These are phyloP conservation scores for Entonaema liquescens DNA, from an alignment of 495 filamentous ascomycete species.

Conservation along the genomic window DNA sequence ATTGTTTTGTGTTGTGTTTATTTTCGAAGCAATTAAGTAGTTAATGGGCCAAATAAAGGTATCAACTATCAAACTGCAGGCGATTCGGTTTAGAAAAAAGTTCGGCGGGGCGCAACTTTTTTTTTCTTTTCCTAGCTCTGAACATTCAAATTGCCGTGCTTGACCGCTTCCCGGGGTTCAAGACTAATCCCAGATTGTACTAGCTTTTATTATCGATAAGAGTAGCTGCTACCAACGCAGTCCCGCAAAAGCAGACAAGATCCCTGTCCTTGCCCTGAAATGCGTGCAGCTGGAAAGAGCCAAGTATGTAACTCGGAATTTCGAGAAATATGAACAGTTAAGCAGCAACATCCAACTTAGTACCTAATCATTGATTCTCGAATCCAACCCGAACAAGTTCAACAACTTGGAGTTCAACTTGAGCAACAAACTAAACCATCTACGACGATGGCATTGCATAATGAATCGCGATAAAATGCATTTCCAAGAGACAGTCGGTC, in stretches of 20 bases:
- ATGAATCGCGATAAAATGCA: constrained; percentile 59
- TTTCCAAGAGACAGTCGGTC: constrained; percentile 69
- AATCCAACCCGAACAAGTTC: neutral
- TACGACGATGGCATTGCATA: constrained; percentile 70
- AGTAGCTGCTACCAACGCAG: constrained; percentile 13
- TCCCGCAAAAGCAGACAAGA: neutral
- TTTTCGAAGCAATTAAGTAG: neutral
- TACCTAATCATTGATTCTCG: neutral
- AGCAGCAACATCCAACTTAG: neutral
- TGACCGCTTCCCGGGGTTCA: constrained; percentile 29
- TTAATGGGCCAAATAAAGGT: neutral
- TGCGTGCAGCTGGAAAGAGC: constrained; percentile 29
- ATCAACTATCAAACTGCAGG: constrained; percentile 2
- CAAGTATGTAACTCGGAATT: constrained; percentile 22
- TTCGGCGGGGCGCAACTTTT: constrained; percentile 49
- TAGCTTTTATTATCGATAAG: constrained; percentile 19
- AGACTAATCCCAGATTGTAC: neutral
- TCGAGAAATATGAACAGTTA: constrained; percentile 21
- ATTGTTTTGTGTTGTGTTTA: constrained; percentile 1
- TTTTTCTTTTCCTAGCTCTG: constrained; percentile 43
- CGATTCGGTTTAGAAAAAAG: constrained; percentile 29
- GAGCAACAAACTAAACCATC: constrained; percentile 7
- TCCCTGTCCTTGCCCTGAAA: constrained; percentile 12
- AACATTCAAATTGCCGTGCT: constrained; percentile 24
- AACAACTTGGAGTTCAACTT: neutral